These are phyloP conservation scores for Mortierella sp. DNA, from an alignment of 371 early-diverging fungal genomes.

Conservation along the genomic window DNA sequence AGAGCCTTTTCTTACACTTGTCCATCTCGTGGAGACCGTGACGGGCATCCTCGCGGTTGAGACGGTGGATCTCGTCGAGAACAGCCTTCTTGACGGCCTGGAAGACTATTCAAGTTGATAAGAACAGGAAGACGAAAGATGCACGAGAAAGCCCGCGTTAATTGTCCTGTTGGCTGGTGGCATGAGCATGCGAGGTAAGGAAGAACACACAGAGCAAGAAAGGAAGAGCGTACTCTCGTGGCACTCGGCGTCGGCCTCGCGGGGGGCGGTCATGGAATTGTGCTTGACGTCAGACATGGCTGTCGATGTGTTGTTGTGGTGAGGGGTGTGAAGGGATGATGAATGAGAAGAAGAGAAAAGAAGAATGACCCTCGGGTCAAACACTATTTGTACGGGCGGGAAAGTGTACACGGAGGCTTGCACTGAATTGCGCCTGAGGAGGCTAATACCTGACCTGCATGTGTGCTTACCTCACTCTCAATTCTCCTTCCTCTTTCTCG, in stretches of 20 bases:
- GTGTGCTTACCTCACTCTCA: background rate
- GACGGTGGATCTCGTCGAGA: slow-evolving; percentile 55
- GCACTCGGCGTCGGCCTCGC: slow-evolving; percentile 62
- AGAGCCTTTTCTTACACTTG: slow-evolving; percentile 42
- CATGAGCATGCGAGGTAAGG: background rate
- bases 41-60: slow-evolving; percentile 63
- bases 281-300: slow-evolving; percentile 67
- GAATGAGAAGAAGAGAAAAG: slow-evolving; percentile 3
- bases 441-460: background rate
- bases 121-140: background rate
- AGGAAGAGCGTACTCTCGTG: slow-evolving; percentile 52
- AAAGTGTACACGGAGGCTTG: background rate
- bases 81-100: slow-evolving; percentile 60
- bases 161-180: background rate
- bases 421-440: background rate
- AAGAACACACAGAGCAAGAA: background rate
- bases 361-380: slow-evolving; percentile 3
- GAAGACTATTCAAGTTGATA: slow-evolving; percentile 56
- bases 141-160: slow-evolving; percentile 10
- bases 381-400: background rate
- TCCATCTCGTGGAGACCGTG: slow-evolving; percentile 67
- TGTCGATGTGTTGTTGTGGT: background rate
- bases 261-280: slow-evolving; percentile 65
- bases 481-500: no score
- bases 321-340: slow-evolving; percentile 1